Evolutionary conservation across 2,329 filamentous ascomycete species (phyloP).

Genomic region (Cadophora gregata): DNA sequence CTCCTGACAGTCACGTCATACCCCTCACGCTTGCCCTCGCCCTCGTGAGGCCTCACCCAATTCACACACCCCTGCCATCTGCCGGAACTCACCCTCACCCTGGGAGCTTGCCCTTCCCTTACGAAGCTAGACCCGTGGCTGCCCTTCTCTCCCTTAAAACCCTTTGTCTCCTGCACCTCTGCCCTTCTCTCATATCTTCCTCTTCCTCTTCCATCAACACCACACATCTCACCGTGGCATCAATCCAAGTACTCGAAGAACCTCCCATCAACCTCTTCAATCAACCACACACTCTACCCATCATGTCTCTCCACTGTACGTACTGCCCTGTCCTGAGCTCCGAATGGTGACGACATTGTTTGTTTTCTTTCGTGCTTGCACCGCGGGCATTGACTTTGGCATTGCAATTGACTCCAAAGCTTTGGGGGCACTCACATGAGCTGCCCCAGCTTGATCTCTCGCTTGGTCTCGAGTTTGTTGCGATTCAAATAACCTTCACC

Average conservation of each 20-base stretch:
- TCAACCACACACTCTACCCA: conserved; percentile 35
- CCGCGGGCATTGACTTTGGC: not conserved
- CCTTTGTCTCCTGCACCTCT: conserved; percentile 11
- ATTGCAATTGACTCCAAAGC: not conserved
- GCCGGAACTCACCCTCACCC: conserved; percentile 3
- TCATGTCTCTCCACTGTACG: conserved; percentile 44
- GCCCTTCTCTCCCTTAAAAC: conserved; percentile 14
- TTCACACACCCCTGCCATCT: not conserved
- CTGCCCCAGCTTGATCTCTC: not conserved
- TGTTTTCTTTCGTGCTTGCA: not conserved
- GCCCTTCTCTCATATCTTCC: conserved; percentile 11
- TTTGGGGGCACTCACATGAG: not conserved
- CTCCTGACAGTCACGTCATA: conserved; percentile 21
- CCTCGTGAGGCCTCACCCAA: too few species aligned
- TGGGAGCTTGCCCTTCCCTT: not conserved
- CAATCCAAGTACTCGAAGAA: conserved; percentile 39
- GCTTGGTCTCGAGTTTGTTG: not conserved
- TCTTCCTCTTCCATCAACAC: conserved; percentile 15
- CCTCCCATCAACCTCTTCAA: conserved; percentile 36
- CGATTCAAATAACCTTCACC: not conserved
- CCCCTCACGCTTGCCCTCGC: conserved; percentile 17
- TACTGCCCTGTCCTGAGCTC: conserved; percentile 12
- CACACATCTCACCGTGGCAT: conserved; percentile 32
- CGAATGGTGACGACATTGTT: conserved; percentile 32
- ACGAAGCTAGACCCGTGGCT: conserved; percentile 20